Conservation (phyloP, 345 rosid genomes). For the Eucalyptus pauciflora region DNA sequence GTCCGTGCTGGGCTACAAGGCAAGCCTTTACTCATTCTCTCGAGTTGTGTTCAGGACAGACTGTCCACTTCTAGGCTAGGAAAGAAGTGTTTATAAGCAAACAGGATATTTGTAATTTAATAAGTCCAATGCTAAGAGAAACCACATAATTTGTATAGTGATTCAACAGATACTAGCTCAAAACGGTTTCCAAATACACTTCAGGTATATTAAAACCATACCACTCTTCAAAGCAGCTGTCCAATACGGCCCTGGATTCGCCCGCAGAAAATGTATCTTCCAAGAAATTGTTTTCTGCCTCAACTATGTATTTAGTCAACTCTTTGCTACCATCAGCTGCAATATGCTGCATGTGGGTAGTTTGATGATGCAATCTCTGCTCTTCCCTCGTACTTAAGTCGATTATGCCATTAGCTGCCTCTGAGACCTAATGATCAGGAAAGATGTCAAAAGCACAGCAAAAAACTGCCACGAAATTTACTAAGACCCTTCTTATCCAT, state of each 20-base stretch:
- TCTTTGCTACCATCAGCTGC: slow-evolving; percentile 38
- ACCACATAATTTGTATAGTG: neutral
- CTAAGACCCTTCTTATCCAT: neutral
- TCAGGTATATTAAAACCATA: slow-evolving; percentile 2
- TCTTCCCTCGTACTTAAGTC: slow-evolving; percentile 29
- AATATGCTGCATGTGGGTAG: slow-evolving; percentile 47
- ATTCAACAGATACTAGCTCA: neutral
- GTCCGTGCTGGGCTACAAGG: neutral
- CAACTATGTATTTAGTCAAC: slow-evolving; percentile 28
- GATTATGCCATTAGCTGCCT: slow-evolving; percentile 41
- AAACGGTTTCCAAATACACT: no score
- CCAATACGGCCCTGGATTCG: slow-evolving; percentile 42
- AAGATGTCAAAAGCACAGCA: neutral
- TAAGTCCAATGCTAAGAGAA: neutral
- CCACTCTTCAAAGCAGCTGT: slow-evolving; percentile 54
- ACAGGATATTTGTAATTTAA: neutral
- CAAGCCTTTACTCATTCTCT: neutral
- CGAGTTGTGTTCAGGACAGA: neutral
- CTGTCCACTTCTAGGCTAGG: neutral
- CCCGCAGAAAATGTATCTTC: slow-evolving; percentile 54
- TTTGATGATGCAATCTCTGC: slow-evolving; percentile 41
- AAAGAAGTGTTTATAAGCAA: neutral
- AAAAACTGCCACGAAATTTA: neutral
- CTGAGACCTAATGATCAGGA: slow-evolving; percentile 37
- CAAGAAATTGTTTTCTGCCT: slow-evolving; percentile 29